phyloP scores from a whole-genome alignment of 2,329 filamentous ascomycete genomes.

The Aspergillus tamarii region DNA sequence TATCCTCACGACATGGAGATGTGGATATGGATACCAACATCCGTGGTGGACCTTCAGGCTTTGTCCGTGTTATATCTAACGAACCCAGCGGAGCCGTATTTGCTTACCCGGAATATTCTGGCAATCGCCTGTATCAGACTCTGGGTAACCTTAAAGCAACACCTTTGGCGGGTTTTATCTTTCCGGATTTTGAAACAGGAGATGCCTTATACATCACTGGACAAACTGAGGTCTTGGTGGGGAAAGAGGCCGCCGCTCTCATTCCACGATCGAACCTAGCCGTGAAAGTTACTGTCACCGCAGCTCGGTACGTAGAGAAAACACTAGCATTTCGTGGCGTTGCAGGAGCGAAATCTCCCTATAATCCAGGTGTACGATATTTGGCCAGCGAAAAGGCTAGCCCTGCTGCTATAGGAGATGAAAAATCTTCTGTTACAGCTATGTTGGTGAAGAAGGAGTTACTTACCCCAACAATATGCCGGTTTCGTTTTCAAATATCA shows the following conservation, averaged over 20 bases:
- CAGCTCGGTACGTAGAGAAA: slow-evolving; percentile 64
- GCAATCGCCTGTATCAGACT: slow-evolving; percentile 82
- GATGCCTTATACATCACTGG: slow-evolving; percentile 77
- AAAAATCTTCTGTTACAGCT: slow-evolving; percentile 46
- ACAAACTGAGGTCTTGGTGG: slow-evolving; percentile 66
- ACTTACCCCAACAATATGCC: slow-evolving; percentile 68
- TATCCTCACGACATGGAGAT: slow-evolving; percentile 66
- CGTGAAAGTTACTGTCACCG: slow-evolving; percentile 66
- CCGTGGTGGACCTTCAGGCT: slow-evolving; percentile 73
- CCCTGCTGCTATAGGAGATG: slow-evolving; percentile 18
- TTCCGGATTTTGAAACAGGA: slow-evolving; percentile 75
- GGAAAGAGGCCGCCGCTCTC: slow-evolving; percentile 62
- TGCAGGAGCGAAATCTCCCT: slow-evolving; percentile 67
- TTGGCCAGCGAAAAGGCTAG: slow-evolving; percentile 60
- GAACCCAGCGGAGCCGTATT: slow-evolving; percentile 53
- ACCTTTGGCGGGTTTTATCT: slow-evolving; percentile 68
- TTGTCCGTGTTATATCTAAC: slow-evolving; percentile 70
- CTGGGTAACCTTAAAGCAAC: slow-evolving; percentile 74
- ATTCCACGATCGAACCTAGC: slow-evolving; percentile 74
- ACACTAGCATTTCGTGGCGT: slow-evolving; percentile 71
- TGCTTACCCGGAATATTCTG: slow-evolving; percentile 81
- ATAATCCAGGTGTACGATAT: slow-evolving; percentile 74
- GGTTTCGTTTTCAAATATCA: slow-evolving; percentile 63
- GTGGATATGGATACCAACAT: slow-evolving; percentile 82
- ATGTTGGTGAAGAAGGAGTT: slow-evolving; percentile 61